Percentiles rank a stretch among this genome's conserved stretches.
These are phyloP conservation scores for Colletotrichum aenigma DNA, from an alignment of 2,329 filamentous ascomycete genomes.

Conservation along the genomic window DNA sequence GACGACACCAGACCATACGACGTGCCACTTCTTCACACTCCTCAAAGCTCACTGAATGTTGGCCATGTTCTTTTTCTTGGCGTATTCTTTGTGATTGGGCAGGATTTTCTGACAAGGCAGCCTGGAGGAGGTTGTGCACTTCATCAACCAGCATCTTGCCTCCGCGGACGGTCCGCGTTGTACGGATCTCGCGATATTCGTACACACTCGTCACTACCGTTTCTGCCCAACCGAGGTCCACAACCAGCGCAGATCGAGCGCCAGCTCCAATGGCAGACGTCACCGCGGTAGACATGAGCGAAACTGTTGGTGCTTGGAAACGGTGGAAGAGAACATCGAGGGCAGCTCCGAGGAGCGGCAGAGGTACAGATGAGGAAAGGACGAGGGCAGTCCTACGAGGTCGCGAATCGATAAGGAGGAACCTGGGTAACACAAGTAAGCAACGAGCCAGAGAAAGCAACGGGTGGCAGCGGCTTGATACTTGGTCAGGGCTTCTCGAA, in stretches of 20 bases:
- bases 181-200: slow-evolving; percentile 83
- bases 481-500: slow-evolving; percentile 84
- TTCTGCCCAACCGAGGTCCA: slow-evolving; percentile 94
- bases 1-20: slow-evolving; percentile 78
- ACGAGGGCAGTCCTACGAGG: slow-evolving; percentile 76
- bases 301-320: slow-evolving; percentile 81
- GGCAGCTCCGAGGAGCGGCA: slow-evolving; percentile 76
- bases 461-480: slow-evolving; percentile 49
- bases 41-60: slow-evolving; percentile 65
- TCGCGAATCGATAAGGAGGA: slow-evolving; percentile 74
- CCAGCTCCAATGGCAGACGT: slow-evolving; percentile 80
- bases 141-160: slow-evolving; percentile 74
- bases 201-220: slow-evolving; percentile 86
- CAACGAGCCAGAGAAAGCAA: not conserved
- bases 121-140: slow-evolving; percentile 67
- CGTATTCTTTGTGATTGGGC: not conserved
- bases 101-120: slow-evolving; percentile 32
- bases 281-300: slow-evolving; percentile 77
- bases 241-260: slow-evolving; percentile 80
- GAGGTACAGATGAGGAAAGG: slow-evolving; percentile 77
- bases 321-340: slow-evolving; percentile 81
- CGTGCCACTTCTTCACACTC: slow-evolving; percentile 81
- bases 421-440: slow-evolving; percentile 41
- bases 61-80: slow-evolving; percentile 25
- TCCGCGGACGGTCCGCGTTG: slow-evolving; percentile 73